Conservation (phyloP, 2,329 filamentous ascomycete genomes). For the Paecilomyces fulvus region DNA sequence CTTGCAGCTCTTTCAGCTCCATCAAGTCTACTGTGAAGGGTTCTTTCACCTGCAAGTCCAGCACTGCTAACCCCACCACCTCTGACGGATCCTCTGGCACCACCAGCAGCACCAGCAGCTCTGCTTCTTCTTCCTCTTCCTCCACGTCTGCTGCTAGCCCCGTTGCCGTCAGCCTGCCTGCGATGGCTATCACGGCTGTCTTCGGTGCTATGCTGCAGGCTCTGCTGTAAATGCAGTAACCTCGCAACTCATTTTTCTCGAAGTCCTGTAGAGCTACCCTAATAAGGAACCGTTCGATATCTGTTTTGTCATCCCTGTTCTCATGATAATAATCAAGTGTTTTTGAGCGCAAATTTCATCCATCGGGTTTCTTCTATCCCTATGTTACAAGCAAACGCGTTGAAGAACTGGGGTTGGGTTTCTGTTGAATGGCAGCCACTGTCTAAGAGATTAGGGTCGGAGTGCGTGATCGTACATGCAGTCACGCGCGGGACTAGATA, state of each 20-base stretch:
- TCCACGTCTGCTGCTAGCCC: slow-evolving; percentile 25
- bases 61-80: slow-evolving; percentile 27
- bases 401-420: background rate
- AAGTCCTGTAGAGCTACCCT: slow-evolving; percentile 29
- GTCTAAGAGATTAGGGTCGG: background rate
- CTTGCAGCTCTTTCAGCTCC: slow-evolving; percentile 48
- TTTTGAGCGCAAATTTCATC: slow-evolving; percentile 3
- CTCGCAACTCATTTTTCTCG: slow-evolving; percentile 27
- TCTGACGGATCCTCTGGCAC: slow-evolving; percentile 24
- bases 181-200: slow-evolving; percentile 35
- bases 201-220: slow-evolving; percentile 39
- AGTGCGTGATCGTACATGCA: background rate
- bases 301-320: slow-evolving; percentile 13
- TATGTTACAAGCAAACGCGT: background rate
- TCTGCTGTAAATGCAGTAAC: slow-evolving; percentile 35
- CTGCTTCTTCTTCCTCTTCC: slow-evolving; percentile 24
- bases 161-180: slow-evolving; percentile 26
- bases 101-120: slow-evolving; percentile 15
- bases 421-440: background rate
- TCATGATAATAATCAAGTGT: slow-evolving; percentile 36
- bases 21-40: slow-evolving; percentile 38
- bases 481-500: background rate
- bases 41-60: slow-evolving; percentile 36
- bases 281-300: slow-evolving; percentile 22
- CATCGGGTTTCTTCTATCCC: background rate